phyloP scores from a whole-genome alignment of 2,329 filamentous ascomycete genomes.

The Aspergillus sp. region DNA sequence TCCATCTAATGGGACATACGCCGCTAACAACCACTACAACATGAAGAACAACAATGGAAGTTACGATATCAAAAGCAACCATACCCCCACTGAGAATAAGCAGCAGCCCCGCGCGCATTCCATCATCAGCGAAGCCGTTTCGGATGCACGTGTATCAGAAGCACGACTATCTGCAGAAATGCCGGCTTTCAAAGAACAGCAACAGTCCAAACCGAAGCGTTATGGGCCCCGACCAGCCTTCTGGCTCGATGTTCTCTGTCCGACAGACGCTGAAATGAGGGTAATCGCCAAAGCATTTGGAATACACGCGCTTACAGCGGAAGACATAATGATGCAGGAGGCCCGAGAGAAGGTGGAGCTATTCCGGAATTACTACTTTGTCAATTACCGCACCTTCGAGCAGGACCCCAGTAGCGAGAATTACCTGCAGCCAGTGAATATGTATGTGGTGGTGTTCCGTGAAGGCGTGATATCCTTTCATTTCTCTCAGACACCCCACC shows the following conservation, averaged over 20 bases:
- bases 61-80: too few species aligned
- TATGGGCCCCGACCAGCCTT: constrained; percentile 86
- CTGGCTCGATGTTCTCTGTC: constrained; percentile 90
- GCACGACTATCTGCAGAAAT: constrained; percentile 11
- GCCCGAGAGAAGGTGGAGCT: constrained; percentile 96
- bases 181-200: constrained; percentile 17
- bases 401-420: constrained; percentile 86
- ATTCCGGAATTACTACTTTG: constrained; percentile 96
- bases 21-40: background rate
- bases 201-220: constrained; percentile 36
- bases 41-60: constrained; percentile 5
- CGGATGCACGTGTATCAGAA: constrained; percentile 19
- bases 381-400: constrained; percentile 97
- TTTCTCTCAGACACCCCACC: constrained; percentile 92
- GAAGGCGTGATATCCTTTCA: constrained; percentile 96
- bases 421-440: constrained; percentile 91
- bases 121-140: constrained; percentile 28
- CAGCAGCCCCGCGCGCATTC: constrained; percentile 25
- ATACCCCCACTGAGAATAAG: constrained; percentile 9
- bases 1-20: background rate
- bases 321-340: constrained; percentile 97
- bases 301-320: constrained; percentile 89
- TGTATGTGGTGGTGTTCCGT: constrained; percentile 95
- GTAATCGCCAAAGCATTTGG: constrained; percentile 87
- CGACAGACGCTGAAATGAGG: constrained; percentile 94